phyloP scores from a whole-genome alignment of 768 basidiomycete genomes.

The Thelephora ganbajun region DNA sequence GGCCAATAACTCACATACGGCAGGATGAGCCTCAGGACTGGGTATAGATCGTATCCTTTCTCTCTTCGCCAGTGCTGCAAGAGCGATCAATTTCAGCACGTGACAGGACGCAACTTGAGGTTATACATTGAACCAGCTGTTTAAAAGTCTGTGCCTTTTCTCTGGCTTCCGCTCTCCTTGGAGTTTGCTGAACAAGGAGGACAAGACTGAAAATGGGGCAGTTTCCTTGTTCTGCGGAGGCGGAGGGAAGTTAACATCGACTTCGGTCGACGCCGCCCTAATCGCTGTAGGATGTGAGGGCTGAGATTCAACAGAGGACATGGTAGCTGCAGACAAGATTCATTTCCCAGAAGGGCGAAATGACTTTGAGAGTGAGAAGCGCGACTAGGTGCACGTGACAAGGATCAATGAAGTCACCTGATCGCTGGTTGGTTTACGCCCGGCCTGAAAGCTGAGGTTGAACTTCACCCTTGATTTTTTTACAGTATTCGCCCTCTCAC shows the following conservation, averaged over 20 bases:
- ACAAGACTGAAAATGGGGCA: slow-evolving; percentile 56
- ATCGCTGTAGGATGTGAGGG: background rate
- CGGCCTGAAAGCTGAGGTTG: too few relatives aligned
- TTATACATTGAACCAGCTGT: slow-evolving; percentile 70
- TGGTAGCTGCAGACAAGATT: background rate
- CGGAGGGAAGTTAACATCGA: slow-evolving; percentile 25
- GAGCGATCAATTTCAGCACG: background rate
- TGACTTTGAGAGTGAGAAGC: slow-evolving; percentile 8
- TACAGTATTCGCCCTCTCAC: background rate
- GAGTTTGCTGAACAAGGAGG: slow-evolving; percentile 62
- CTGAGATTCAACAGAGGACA: background rate
- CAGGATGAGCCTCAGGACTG: slow-evolving; percentile 75
- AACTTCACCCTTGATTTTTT: background rate
- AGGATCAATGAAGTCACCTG: background rate
- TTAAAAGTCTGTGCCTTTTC: slow-evolving; percentile 53
- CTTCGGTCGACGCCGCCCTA: too few relatives aligned
- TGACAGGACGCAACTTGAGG: background rate
- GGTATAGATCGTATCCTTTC: slow-evolving; percentile 82
- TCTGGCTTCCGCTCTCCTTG: slow-evolving; percentile 63
- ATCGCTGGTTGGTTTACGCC: background rate
- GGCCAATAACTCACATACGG: slow-evolving; percentile 50
- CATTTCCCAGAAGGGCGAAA: background rate
- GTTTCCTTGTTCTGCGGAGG: slow-evolving; percentile 56
- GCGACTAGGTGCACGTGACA: background rate
- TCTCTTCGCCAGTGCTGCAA: slow-evolving; percentile 71